Evolutionary conservation across 768 basidiomycete species (phyloP), one percentile per base, ranked within the genome.

Genomic region (Boletus bicolor): DNA sequence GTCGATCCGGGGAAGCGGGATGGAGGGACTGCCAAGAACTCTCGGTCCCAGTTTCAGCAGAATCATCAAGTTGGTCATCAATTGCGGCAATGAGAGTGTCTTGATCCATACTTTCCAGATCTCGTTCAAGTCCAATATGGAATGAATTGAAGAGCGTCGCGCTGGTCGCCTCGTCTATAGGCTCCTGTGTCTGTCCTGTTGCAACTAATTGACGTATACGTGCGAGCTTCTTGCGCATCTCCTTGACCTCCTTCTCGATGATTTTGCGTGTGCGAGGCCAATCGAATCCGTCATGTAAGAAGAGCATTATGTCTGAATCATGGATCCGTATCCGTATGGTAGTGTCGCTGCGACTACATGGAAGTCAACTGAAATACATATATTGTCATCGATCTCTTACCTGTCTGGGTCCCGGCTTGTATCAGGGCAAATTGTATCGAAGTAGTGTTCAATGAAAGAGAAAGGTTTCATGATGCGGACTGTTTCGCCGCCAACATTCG

Each of bases 211-310:
- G 96, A 34, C 89, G 80, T 62, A 99, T 96, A 72, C 89, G 92
- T 43, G 89, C 85, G 48, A 99, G 79, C 32, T 85, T 85, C 51
- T 85, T 83, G 46, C 93, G 85, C 79, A 98, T 92, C 42, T 89
- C 87, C 66, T 88, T 91, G 44, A 93, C 82, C 69, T 93, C 88
- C 37, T 90, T 85, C 67, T 95, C 91, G 52, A 99, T 93, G 3
- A 82, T 82, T 72, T 81, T 86, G 34, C 96, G 85, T 4, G 97
- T 99, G 46, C 79, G 79, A 2, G 68, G 72, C 95, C 97, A 99
- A 68, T 99, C 97, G 64, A 94, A 99, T 2, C 97, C 97, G 54
- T 94, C 92, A 66, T 97, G 91, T 4, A 99, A 78, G 49, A 86
- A 80, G 24, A 98, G 64, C 1, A 80, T 80, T 46, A 89, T 69